Evolutionary conservation across 1,139 yeast genomes (phyloP).

Genomic region (Scheffersomyces stambukii): DNA sequence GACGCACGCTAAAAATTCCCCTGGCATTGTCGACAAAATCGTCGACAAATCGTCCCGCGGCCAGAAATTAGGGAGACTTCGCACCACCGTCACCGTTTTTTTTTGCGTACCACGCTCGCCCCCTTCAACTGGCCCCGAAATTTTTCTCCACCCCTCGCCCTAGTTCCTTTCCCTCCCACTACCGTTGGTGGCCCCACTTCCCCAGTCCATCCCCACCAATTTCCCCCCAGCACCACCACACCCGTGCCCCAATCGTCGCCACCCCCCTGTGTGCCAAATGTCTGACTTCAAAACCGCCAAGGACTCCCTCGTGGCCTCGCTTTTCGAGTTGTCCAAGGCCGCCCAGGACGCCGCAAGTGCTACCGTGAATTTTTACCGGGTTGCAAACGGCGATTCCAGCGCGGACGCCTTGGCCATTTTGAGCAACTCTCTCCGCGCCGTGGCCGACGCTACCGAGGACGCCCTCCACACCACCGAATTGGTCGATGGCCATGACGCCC

Average conservation of each 20-base stretch:
- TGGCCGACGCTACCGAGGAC: slow-evolving; percentile 16
- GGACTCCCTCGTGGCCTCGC: slow-evolving; percentile 65
- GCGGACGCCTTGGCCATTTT: slow-evolving; percentile 32
- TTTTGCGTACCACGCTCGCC: neutral
- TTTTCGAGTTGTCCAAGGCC: slow-evolving; percentile 75
- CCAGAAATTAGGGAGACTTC: too few species aligned
- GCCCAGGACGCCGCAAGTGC: slow-evolving; percentile 70
- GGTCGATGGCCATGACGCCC: neutral
- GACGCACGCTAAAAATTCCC: too few species aligned
- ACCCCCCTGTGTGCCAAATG: slow-evolving; percentile 14
- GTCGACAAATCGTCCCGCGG: too few species aligned
- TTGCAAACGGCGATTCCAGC: slow-evolving; percentile 22
- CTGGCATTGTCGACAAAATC: too few species aligned
- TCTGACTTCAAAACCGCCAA: slow-evolving; percentile 36
- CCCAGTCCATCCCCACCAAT: slow-evolving; percentile 4
- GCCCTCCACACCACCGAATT: slow-evolving; percentile 1
- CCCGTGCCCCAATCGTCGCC: slow-evolving; percentile 3
- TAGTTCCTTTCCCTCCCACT: too few species aligned
- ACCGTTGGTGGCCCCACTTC: too few species aligned
- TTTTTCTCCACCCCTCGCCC: slow-evolving; percentile 1
- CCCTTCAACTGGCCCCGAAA: neutral
- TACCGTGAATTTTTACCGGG: slow-evolving; percentile 68
- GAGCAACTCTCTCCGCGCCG: slow-evolving; percentile 20
- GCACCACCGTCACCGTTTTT: too few species aligned
- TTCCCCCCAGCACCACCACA: slow-evolving; percentile 5